Conservation (phyloP, 768 basidiomycete genomes). For the Xerocomellus intermedius region DNA sequence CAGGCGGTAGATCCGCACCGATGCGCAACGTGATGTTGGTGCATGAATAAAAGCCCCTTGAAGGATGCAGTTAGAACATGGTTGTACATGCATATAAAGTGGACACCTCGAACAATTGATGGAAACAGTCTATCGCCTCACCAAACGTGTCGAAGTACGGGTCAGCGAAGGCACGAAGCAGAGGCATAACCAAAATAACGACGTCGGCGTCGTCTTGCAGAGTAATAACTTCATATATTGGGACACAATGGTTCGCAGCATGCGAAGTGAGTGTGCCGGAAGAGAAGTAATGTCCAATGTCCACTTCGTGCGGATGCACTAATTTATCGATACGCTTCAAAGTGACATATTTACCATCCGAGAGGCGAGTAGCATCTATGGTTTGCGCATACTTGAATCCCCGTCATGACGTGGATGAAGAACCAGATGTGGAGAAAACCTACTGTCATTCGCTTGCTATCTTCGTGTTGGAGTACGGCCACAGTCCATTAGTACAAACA, state of each 20-base stretch:
- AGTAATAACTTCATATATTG: slow-evolving; percentile 23
- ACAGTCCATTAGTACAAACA: too few species aligned
- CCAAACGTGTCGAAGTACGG: slow-evolving; percentile 30
- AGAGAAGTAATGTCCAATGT: slow-evolving; percentile 25
- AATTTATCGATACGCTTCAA: slow-evolving; percentile 25
- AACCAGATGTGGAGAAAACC: neutral
- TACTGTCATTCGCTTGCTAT: neutral
- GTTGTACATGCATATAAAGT: too few species aligned
- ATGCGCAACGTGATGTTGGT: too few species aligned
- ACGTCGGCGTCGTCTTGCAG: neutral
- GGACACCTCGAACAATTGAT: slow-evolving; percentile 19
- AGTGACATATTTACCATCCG: slow-evolving; percentile 27
- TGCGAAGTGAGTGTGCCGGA: neutral
- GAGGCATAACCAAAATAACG: slow-evolving; percentile 35
- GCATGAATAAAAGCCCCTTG: too few species aligned
- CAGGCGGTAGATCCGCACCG: too few species aligned
- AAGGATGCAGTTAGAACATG: too few species aligned
- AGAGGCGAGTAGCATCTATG: slow-evolving; percentile 32
- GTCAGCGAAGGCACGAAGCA: slow-evolving; percentile 28
- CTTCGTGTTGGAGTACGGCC: neutral
- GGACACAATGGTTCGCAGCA: slow-evolving; percentile 32
- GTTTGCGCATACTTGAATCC: slow-evolving; percentile 9
- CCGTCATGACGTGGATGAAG: neutral
- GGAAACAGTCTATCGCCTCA: slow-evolving; percentile 30
- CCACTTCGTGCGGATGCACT: slow-evolving; percentile 23